A percentile compares a stretch with the other conserved stretches of the same genome.
These are phyloP conservation scores for Pseudopithomyces maydicus DNA, from an alignment of 2,329 filamentous ascomycete species.

Conservation along the genomic window DNA sequence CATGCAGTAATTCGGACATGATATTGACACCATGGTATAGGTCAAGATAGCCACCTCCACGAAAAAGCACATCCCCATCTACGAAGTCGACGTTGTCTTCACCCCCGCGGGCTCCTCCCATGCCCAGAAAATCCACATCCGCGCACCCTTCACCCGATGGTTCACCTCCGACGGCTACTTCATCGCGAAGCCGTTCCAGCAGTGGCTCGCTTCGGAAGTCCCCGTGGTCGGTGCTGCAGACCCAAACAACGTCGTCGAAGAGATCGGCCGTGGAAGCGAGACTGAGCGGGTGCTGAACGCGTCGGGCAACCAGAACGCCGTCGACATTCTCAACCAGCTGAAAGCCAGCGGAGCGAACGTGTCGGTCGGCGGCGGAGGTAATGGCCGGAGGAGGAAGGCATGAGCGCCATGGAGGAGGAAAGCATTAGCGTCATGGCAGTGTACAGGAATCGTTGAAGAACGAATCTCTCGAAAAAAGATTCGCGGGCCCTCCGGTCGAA, in stretches of 20 bases:
- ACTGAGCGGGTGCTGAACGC: slow-evolving; percentile 32
- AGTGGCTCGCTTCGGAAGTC: slow-evolving; percentile 72
- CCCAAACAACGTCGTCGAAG: slow-evolving; percentile 56
- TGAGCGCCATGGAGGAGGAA: slow-evolving; percentile 37
- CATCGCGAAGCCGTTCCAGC: slow-evolving; percentile 76
- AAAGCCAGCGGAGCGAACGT: slow-evolving; percentile 39
- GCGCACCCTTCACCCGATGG: slow-evolving; percentile 73
- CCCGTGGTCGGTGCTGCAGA: slow-evolving; percentile 70
- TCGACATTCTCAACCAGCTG: slow-evolving; percentile 43
- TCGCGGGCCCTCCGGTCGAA: background rate
- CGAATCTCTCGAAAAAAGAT: background rate
- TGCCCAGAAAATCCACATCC: slow-evolving; percentile 57
- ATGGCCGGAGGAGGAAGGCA: slow-evolving; percentile 42
- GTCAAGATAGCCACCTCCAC: slow-evolving; percentile 73
- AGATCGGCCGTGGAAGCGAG: slow-evolving; percentile 46
- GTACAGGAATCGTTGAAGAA: too few species aligned
- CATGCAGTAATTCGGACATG: background rate
- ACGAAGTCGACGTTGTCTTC: slow-evolving; percentile 72
- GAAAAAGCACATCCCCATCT: slow-evolving; percentile 81
- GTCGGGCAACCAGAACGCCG: slow-evolving; percentile 33
- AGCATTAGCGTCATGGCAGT: slow-evolving; percentile 15
- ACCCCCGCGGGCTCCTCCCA: slow-evolving; percentile 39
- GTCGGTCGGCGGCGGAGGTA: slow-evolving; percentile 30
- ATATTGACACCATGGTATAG: slow-evolving; percentile 48
- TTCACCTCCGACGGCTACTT: slow-evolving; percentile 76